phyloP scores from a whole-genome alignment of 1,139 yeast species.

The Kurtzmaniella quercitrusa region DNA sequence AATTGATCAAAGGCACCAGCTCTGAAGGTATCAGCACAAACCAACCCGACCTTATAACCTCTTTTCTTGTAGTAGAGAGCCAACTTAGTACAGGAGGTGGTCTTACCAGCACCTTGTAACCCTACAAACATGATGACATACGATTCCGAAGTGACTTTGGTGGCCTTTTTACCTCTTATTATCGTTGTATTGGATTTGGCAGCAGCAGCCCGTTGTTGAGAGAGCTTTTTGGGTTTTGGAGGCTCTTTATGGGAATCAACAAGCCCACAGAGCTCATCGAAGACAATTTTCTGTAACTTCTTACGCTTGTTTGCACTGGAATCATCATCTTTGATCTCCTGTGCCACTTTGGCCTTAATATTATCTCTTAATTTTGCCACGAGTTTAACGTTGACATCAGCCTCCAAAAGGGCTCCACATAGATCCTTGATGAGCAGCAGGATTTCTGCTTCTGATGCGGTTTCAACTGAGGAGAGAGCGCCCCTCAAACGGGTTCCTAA shows the following conservation, averaged over 20 bases:
- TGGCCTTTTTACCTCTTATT: conserved; percentile 28
- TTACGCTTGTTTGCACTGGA: conserved; percentile 65
- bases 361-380: conserved; percentile 76
- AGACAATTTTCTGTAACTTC: conserved; percentile 84
- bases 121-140: conserved; percentile 95
- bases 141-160: conserved; percentile 22
- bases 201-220: conserved; percentile 8
- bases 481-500: conserved; percentile 81
- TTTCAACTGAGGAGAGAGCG: conserved; percentile 60
- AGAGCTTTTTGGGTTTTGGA: conserved; percentile 77
- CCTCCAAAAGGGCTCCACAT: conserved; percentile 82
- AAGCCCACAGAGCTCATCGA: conserved; percentile 82
- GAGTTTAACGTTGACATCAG: conserved; percentile 85
- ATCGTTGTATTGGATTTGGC: conserved; percentile 12
- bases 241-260: conserved; percentile 70
- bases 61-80: conserved; percentile 93
- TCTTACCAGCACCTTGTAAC: conserved; percentile 97
- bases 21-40: conserved; percentile 98
- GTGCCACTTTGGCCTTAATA: conserved; percentile 50
- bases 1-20: conserved; percentile 99
- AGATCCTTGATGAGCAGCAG: conserved; percentile 73
- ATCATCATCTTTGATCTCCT: conserved; percentile 48
- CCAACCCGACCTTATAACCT: conserved; percentile 92
- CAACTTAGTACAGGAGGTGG: conserved; percentile 93
- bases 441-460: conserved; percentile 39